These are phyloP conservation scores for Candida xiaguanensis DNA, from an alignment of 805 yeast genomes.

Conservation along the genomic window DNA sequence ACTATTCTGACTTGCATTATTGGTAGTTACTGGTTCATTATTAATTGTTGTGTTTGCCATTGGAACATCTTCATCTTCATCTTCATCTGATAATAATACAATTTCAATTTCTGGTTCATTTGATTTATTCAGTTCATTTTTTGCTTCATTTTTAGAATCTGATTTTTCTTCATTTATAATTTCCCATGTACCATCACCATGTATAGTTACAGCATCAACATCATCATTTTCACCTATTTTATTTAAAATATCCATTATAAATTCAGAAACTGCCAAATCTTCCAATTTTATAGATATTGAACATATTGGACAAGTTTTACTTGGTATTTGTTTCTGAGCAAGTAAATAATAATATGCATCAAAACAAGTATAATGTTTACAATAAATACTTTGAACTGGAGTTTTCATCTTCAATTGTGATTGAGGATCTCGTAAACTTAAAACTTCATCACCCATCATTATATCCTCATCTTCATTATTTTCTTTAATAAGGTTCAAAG, in stretches of 20 bases:
- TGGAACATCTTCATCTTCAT: constrained; percentile 1
- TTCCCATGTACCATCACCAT: constrained; percentile 73
- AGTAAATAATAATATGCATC: constrained; percentile 73
- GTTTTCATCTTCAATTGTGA: constrained; percentile 63
- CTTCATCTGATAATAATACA: constrained; percentile 39
- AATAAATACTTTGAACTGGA: constrained; percentile 68
- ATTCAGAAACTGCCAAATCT: constrained; percentile 73
- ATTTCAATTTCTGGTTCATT: constrained; percentile 33
- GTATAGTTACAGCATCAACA: constrained; percentile 63
- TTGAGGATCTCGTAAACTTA: constrained; percentile 76
- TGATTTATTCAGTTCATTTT: constrained; percentile 1
- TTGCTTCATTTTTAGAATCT: not conserved
- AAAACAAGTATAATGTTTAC: constrained; percentile 84
- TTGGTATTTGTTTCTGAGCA: constrained; percentile 74
- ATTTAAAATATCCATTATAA: constrained; percentile 57
- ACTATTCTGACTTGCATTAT: too few relatives aligned
- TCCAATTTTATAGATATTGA: constrained; percentile 46
- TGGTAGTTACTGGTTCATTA: too few relatives aligned
- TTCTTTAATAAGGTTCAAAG: constrained; percentile 44
- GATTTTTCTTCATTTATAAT: constrained; percentile 10
- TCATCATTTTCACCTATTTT: constrained; percentile 43
- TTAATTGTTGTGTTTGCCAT: too few relatives aligned
- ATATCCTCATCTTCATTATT: constrained; percentile 55
- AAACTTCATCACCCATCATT: constrained; percentile 58
- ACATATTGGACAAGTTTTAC: constrained; percentile 91